Percentiles rank a stretch among this genome's conserved stretches.
Evolutionary conservation across 1,139 yeast genomes (phyloP).

Genomic region (Yamadazyma friedrichii): DNA sequence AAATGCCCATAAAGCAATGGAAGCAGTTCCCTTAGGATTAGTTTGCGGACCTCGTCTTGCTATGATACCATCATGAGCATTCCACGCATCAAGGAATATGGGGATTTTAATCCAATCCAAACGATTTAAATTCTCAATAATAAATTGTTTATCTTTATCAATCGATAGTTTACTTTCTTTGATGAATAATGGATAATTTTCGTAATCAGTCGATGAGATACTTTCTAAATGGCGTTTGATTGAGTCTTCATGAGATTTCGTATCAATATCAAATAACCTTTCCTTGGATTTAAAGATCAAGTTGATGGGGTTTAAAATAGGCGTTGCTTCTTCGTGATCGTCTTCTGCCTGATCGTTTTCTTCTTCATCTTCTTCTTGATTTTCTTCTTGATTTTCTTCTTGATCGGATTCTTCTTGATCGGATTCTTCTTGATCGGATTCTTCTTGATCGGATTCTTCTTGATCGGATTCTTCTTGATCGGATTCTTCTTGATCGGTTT

Average conservation of each 20-base stretch:
- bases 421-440: neutral
- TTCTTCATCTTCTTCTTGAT: slow-evolving; percentile 13
- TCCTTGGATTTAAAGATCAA: slow-evolving; percentile 14
- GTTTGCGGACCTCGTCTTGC: slow-evolving; percentile 62
- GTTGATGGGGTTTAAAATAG: slow-evolving; percentile 13
- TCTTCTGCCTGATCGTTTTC: slow-evolving; percentile 11
- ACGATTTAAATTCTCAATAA: slow-evolving; percentile 49
- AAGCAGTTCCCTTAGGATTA: slow-evolving; percentile 54
- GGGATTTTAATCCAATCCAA: slow-evolving; percentile 69
- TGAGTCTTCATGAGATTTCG: slow-evolving; percentile 26
- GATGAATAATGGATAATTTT: slow-evolving; percentile 29
- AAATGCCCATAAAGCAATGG: slow-evolving; percentile 52
- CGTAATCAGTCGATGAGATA: slow-evolving; percentile 21
- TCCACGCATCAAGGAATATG: slow-evolving; percentile 60
- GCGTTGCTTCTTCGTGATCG: slow-evolving; percentile 13
- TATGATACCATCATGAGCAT: slow-evolving; percentile 72
- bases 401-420: slow-evolving; percentile 9
- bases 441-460: slow-evolving; percentile 7
- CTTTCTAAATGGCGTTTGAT: slow-evolving; percentile 18
- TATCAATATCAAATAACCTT: slow-evolving; percentile 20
- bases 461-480: too few relatives aligned
- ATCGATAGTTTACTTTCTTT: slow-evolving; percentile 34
- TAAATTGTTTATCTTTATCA: slow-evolving; percentile 38
- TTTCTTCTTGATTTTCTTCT: slow-evolving; percentile 2
- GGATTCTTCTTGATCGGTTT: slow-evolving; percentile 10